These are phyloP conservation scores for Vigna trinervia DNA, from an alignment of 306 rosid genomes.

Conservation along the genomic window DNA sequence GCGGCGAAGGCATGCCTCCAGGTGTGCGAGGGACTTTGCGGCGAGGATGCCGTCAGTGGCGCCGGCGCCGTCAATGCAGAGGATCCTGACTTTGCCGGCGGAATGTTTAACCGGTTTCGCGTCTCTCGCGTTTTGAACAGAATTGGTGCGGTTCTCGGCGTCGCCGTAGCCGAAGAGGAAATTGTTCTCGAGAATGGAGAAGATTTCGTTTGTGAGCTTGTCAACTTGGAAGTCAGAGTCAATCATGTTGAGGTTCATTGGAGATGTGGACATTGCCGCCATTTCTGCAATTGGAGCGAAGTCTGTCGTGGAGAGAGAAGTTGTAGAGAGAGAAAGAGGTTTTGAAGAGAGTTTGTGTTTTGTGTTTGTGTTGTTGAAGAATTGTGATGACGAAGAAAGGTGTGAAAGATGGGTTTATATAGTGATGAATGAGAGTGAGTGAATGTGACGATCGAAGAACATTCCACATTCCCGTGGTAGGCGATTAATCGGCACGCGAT, in stretches of 20 bases:
- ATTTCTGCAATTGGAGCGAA: constrained; percentile 48
- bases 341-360: not conserved
- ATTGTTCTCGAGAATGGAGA: constrained; percentile 85
- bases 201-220: constrained; percentile 91
- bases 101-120: constrained; percentile 43
- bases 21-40: constrained; percentile 70
- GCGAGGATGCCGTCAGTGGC: constrained; percentile 90
- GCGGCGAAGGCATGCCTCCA: constrained; percentile 66
- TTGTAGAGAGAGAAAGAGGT: constrained; percentile 21
- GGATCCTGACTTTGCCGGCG: constrained; percentile 74
- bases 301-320: constrained; percentile 12
- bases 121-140: constrained; percentile 12
- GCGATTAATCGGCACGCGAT: constrained; percentile 37
- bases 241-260: constrained; percentile 44
- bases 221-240: constrained; percentile 61
- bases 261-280: constrained; percentile 72
- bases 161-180: constrained; percentile 79
- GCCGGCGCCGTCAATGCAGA: constrained; percentile 83
- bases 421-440: constrained; percentile 34
- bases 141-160: constrained; percentile 35
- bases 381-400: constrained; percentile 48
- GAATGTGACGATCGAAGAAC: constrained; percentile 50
- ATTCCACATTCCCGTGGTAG: constrained; percentile 47
- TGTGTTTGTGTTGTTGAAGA: constrained; percentile 29
- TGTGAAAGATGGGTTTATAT: constrained; percentile 43